phyloP scores from a whole-genome alignment of 2,329 filamentous ascomycete species.

The Botryosphaeria dothidea region DNA sequence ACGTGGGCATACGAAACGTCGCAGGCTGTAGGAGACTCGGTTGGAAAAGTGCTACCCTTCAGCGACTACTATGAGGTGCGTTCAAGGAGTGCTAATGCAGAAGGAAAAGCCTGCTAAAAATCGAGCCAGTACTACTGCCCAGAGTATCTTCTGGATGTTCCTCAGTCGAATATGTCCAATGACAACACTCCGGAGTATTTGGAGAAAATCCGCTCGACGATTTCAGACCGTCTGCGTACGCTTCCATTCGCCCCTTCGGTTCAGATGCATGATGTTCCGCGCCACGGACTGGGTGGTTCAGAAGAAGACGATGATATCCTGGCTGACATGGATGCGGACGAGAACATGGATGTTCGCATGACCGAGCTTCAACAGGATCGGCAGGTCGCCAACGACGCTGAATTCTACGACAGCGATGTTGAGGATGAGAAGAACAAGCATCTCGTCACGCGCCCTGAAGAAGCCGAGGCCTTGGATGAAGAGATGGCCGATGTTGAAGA shows the following conservation, averaged over 20 bases:
- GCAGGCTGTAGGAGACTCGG: not conserved
- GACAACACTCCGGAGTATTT: conserved; percentile 17
- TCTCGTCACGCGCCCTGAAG: not conserved
- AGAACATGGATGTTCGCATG: conserved; percentile 19
- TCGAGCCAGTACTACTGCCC: conserved; percentile 15
- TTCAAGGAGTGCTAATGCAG: too few species aligned
- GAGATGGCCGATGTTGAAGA: conserved; percentile 15
- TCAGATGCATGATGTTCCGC: conserved; percentile 18
- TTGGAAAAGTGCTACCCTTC: conserved; percentile 5
- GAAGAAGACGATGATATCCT: conserved; percentile 19
- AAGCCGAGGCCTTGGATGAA: conserved; percentile 9
- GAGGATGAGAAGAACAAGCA: conserved; percentile 15
- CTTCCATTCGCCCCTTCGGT: conserved; percentile 17
- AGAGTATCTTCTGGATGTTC: conserved; percentile 18
- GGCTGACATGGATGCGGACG: conserved; percentile 17
- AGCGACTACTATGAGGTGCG: conserved; percentile 20
- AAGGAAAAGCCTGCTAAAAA: not conserved
- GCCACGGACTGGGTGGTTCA: not conserved
- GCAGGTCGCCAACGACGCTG: not conserved
- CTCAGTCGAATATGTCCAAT: conserved; percentile 15
- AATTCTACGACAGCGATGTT: conserved; percentile 16
- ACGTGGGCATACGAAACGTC: conserved; percentile 97
- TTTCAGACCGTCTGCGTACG: conserved; percentile 10
- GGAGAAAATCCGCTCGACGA: conserved; percentile 12
- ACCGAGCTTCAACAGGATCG: conserved; percentile 13